A percentile compares a stretch with the other conserved stretches of the same genome.
These are phyloP conservation scores for Monilinia laxa DNA, from an alignment of 2,329 filamentous ascomycete genomes.

Conservation along the genomic window DNA sequence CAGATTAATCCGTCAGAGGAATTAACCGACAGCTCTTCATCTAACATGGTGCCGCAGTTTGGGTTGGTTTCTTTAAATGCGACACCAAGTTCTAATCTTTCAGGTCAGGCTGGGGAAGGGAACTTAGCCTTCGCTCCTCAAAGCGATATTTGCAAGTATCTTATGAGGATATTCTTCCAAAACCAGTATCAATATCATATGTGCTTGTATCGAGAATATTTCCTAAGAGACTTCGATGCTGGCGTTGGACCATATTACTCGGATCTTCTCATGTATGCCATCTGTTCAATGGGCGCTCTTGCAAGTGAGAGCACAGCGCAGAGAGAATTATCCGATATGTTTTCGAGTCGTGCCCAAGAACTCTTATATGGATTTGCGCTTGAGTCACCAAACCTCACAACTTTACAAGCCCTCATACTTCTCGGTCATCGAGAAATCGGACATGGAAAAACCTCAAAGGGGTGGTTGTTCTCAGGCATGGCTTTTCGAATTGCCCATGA, in stretches of 20 bases:
- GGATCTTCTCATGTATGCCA: conserved; percentile 49
- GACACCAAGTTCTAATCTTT: background rate
- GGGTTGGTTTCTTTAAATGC: background rate
- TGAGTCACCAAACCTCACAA: conserved; percentile 49
- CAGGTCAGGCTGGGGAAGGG: background rate
- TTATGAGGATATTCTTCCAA: conserved; percentile 51
- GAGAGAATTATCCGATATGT: conserved; percentile 45
- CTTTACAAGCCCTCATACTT: conserved; percentile 47
- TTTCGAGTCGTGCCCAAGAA: conserved; percentile 47
- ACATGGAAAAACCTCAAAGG: conserved; percentile 49
- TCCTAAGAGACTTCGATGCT: conserved; percentile 50
- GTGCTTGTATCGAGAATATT: conserved; percentile 52
- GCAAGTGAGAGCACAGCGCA: conserved; percentile 44
- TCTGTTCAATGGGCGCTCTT: conserved; percentile 51
- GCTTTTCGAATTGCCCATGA: conserved; percentile 52
- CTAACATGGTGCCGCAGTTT: background rate
- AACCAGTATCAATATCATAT: conserved; percentile 51
- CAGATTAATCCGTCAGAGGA: conserved; percentile 39
- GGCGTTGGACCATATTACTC: conserved; percentile 51
- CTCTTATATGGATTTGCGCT: conserved; percentile 47
- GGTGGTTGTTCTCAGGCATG: conserved; percentile 54
- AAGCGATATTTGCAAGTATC: conserved; percentile 46
- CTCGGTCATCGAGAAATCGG: conserved; percentile 51
- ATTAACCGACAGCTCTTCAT: conserved; percentile 20
- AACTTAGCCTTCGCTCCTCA: conserved; percentile 44